Evolutionary conservation across 768 basidiomycete species (phyloP).

Genomic region (Goffeauzyma gilvescens): DNA sequence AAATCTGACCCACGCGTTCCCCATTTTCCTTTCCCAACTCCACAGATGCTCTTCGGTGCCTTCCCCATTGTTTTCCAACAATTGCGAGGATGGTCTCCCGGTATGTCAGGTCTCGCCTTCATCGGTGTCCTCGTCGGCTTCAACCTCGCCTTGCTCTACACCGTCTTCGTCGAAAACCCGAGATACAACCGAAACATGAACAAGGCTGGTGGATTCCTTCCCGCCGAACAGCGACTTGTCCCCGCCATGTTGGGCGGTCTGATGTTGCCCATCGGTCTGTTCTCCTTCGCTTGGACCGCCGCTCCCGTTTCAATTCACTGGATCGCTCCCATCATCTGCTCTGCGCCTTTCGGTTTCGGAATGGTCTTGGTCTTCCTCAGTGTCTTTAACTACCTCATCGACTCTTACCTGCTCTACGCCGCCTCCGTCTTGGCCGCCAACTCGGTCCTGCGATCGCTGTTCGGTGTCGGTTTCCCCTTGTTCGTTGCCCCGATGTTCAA

Average conservation of each 20-base stretch:
- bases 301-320: constrained; percentile 36
- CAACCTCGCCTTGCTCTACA: constrained; percentile 15
- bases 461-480: constrained; percentile 36
- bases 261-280: constrained; percentile 28
- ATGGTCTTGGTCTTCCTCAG: constrained; percentile 48
- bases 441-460: constrained; percentile 45
- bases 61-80: constrained; percentile 35
- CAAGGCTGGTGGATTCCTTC: constrained; percentile 24
- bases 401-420: constrained; percentile 46
- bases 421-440: constrained; percentile 53
- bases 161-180: constrained; percentile 29
- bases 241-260: constrained; percentile 31
- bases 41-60: constrained; percentile 29
- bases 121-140: constrained; percentile 30
- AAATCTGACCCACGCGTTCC: neutral
- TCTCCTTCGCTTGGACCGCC: constrained; percentile 19
- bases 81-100: constrained; percentile 32
- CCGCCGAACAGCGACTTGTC: constrained; percentile 34
- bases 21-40: neutral
- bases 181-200: constrained; percentile 28
- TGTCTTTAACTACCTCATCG: constrained; percentile 53
- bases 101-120: constrained; percentile 33
- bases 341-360: constrained; percentile 46
- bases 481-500: constrained; percentile 27
- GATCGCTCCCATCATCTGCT: constrained; percentile 50